Evolutionary conservation across 2,329 filamentous ascomycete genomes (phyloP), one percentile per base, ranked within the genome.

Genomic region (Pezicula rhizophila): DNA sequence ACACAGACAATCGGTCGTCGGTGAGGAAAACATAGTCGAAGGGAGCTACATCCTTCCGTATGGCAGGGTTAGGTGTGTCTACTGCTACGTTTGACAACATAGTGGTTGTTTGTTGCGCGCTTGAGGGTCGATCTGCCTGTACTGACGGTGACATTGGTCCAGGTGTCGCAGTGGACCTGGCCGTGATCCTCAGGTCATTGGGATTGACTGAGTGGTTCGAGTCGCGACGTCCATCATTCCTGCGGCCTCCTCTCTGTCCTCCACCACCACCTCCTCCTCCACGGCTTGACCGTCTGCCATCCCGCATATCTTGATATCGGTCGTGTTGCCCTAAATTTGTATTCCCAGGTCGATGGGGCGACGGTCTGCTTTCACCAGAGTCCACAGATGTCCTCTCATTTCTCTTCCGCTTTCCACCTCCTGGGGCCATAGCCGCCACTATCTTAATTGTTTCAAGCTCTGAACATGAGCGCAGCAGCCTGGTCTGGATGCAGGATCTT

Each of bases 21-120:
- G 87, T 93, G 42, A 96, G 67, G 59, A 85, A 82, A 49, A 85
- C 79, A 67, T 93, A 96, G 57, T 78, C 79, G 66, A 87, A 93
- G 44, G 59, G 57, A 25, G 53, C 47, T 18, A 58, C 54, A 2
- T 60, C 55, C 35, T 47, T 50, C 47, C 53, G 65, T 57, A 56
- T 60, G 59, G 57, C 61, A 55, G 53, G 62, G 60, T 33, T 62
- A 48, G 34, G 56, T 52, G 57, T 55, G 11, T 63, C 56, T 18
- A 49, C 38, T n/a, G 48, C 53, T 15, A 54, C 53, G 46, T 56
- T 56, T 15, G 56, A 41, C 14, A 57, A 56, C 12, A 56, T 50
- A 18, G 52, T 56, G 18, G 62, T 57, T 35, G 62, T 61, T 46
- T 61, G 60, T 17, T 51, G 54, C 49, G 59, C 57, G 52, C 60